Base-by-base conservation (phyloP, 2,329 filamentous ascomycete species). In the Blumeriella jaapii region DNA sequence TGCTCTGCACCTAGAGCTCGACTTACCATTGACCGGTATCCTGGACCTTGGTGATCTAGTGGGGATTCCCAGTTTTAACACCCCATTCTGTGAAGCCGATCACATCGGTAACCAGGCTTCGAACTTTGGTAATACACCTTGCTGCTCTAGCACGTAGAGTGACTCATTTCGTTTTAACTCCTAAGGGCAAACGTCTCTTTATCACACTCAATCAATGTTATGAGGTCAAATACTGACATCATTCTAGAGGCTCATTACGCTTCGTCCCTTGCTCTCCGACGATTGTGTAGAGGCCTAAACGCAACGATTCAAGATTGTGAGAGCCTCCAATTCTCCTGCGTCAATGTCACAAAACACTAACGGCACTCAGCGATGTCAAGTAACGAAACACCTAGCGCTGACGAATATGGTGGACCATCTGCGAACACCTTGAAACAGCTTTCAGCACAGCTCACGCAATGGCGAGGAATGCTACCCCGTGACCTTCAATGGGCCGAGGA, bases 401-500 rank as follows among this genome's bases (percentile, higher is more conserved):
- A 47, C 3, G 41, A 42, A 11, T 46, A 44, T 25, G 25, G 25
- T 20, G 46, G 46, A 10, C 45, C 49, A 3, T 41, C 47, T 4
- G 53, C 62, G 1, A 53, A 52, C 8, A 61, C 64, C 2, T 62
- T 74, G 34, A 64, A 62, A 29, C 64, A 69, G 34, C 62, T 75
- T 36, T 63, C 64, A 2, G 55, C 60, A 7, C 67, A 74, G 45
- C 62, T 77, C 2, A 65, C 69, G 7, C 63, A 68, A 40, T 78
- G 73, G 73, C 65, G 70, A 19, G 61, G 61, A 7, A 60, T 74
- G 47, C 59, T 78, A 4, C 72, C 73, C 3, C 51, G 52, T 4
- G 58, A 64, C 30, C 54, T 78, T 8, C 65, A 71, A 44, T 78
- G 73, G 73, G 57, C 61, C n/a, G 71, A 75, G 46, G 61, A 62